Evolutionary conservation across 805 yeast genomes (phyloP), one percentile per base, ranked within the genome.

Genomic region (Sugiyamaella floridensis): DNA sequence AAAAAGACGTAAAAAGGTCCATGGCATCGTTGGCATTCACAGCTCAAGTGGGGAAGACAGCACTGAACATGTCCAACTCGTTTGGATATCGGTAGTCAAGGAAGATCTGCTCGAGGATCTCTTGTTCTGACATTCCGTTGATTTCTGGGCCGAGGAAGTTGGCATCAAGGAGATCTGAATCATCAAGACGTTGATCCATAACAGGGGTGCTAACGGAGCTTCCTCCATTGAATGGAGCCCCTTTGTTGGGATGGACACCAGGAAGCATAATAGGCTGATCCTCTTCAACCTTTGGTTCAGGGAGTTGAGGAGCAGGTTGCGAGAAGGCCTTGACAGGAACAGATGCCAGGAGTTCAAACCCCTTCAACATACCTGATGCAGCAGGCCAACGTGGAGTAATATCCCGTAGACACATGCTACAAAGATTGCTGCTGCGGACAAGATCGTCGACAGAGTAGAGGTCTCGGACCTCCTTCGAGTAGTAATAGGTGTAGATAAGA

Each of bases 341-440:
- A 11, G 55, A 20, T 2, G 51, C 29, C 15, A 52, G 44, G 8
- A 40, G 20, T 4, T 48, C 19, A 37, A 52, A 47, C 2, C 53
- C 55, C 26, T 52, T 45, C 26, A 48, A 46, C 55, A 52, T 52
- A 12, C 55, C 50, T 12, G 26, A 19, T 8, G 52, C 55, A 19
- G 52, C 52, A 2, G 55, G 53, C 55, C 55, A 52, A 10, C 55
- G 47, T 11, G 40, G 34, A 7, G 47, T 52, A 12, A 52, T 49
- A 2, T 49, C 53, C 12, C 45, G 37, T 29, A 52, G 32, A 32
- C 43, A 52, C 32, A 40, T 34, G 9, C 47, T 49, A 22, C 53
- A 49, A 19, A 52, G 49, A 11, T 52, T 40, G 19, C 43, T 48
- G 44, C 48, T 40, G 16, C 19, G 32, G 26, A 15, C 22, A 4